These are phyloP conservation scores for Barnettozyma salicaria DNA, from an alignment of 805 yeast species.

Conservation along the genomic window DNA sequence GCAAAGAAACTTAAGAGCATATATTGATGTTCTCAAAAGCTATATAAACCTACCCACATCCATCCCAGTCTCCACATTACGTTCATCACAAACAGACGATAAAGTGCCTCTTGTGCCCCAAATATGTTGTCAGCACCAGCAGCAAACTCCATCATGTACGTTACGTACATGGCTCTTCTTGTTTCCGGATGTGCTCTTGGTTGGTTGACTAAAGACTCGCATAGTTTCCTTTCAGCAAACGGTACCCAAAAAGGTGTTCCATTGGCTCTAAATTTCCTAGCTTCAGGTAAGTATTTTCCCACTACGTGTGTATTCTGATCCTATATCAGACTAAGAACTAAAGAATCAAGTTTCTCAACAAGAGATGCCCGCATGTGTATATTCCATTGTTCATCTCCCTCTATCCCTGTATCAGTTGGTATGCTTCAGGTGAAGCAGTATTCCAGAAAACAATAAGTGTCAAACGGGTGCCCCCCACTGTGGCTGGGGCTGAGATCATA, in stretches of 20 bases:
- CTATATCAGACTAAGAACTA: no score
- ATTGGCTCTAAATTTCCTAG: slow-evolving; percentile 80
- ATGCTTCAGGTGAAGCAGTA: slow-evolving; percentile 12
- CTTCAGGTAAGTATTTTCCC: slow-evolving; percentile 63
- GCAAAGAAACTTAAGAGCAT: no score
- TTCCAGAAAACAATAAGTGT: slow-evolving; percentile 13
- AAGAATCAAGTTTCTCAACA: no score
- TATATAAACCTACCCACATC: no score
- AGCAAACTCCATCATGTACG: slow-evolving; percentile 58
- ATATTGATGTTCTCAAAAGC: no score
- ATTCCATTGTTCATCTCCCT: slow-evolving; percentile 2
- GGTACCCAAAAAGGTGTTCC: slow-evolving; percentile 78
- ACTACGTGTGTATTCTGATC: slow-evolving; percentile 42
- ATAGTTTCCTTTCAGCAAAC: slow-evolving; percentile 67
- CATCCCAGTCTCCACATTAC: background rate
- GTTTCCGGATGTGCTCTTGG: slow-evolving; percentile 55
- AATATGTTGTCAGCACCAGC: slow-evolving; percentile 42
- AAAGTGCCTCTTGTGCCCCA: background rate
- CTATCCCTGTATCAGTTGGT: background rate
- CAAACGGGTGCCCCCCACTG: slow-evolving; percentile 16
- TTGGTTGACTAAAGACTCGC: slow-evolving; percentile 43
- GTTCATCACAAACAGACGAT: background rate
- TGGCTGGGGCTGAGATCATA: slow-evolving; percentile 54
- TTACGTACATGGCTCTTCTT: slow-evolving; percentile 51
- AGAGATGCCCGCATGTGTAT: no score